Evolutionary conservation across 306 rosid genomes (phyloP).

Genomic region (Parietaria judaica): DNA sequence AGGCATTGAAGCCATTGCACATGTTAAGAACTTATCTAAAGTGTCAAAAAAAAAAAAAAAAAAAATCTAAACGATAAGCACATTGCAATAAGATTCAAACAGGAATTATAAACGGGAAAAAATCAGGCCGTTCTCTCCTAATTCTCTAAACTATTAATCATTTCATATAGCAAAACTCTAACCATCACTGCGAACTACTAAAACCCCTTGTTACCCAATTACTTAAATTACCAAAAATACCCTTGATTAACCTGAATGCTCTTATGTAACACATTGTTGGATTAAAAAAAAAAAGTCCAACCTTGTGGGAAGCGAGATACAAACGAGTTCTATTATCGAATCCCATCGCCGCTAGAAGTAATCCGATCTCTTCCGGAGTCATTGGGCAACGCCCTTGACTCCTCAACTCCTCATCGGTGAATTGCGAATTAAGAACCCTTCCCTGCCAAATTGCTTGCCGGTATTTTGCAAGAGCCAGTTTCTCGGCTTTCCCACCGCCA

Average conservation of each 20-base stretch:
- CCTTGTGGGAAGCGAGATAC: slow-evolving; percentile 99
- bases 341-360: slow-evolving; percentile 85
- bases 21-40: not conserved
- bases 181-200: too few species aligned
- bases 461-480: slow-evolving; percentile 83
- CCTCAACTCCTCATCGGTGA: slow-evolving; percentile 91
- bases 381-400: slow-evolving; percentile 95
- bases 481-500: slow-evolving; percentile 95
- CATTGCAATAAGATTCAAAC: too few species aligned
- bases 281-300: slow-evolving; percentile 21
- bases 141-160: too few species aligned
- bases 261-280: too few species aligned
- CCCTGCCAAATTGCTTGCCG: slow-evolving; percentile 95
- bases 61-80: slow-evolving; percentile 7
- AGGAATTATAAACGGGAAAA: too few species aligned
- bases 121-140: too few species aligned
- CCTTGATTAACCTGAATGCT: too few species aligned
- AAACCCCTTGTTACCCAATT: too few species aligned
- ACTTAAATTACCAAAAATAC: too few species aligned
- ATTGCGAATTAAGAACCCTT: slow-evolving; percentile 93
- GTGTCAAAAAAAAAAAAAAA: slow-evolving; percentile 7
- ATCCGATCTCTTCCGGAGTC: slow-evolving; percentile 96
- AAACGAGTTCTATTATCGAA: slow-evolving; percentile 85
- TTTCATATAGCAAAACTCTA: too few species aligned
- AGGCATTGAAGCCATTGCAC: slow-evolving; percentile 8